These are phyloP conservation scores for Rubia balearica DNA, from an alignment of 305 asterid genomes.

Conservation along the genomic window DNA sequence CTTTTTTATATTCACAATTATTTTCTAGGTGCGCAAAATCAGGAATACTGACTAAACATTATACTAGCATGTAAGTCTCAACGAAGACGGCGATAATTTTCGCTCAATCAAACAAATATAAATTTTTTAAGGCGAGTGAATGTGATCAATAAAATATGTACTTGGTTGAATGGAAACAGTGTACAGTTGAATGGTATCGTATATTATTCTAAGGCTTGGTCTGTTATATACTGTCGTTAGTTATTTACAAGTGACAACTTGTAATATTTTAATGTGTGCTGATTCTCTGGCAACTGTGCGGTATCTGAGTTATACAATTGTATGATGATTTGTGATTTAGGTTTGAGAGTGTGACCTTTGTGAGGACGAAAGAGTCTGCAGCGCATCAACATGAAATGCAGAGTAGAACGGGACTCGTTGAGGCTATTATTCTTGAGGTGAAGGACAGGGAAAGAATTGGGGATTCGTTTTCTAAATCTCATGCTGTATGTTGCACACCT, in stretches of 20 bases:
- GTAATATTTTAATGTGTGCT: neutral
- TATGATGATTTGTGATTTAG: constrained; percentile 17
- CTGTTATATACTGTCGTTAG: neutral
- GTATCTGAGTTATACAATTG: neutral
- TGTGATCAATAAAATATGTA: no score
- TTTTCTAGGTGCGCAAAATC: no score
- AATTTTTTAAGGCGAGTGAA: no score
- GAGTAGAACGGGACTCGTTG: constrained; percentile 30
- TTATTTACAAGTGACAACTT: neutral
- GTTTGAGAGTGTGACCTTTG: constrained; percentile 29
- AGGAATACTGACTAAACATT: neutral
- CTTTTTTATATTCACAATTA: neutral
- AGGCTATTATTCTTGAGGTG: constrained; percentile 36
- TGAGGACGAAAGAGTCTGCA: constrained; percentile 28
- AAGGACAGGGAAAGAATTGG: constrained; percentile 35
- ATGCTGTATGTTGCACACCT: constrained; percentile 31
- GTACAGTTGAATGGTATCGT: neutral
- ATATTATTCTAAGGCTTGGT: neutral
- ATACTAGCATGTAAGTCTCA: neutral
- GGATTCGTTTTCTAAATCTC: constrained; percentile 20
- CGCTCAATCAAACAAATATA: no score
- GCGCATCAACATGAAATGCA: constrained; percentile 26
- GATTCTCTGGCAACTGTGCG: neutral
- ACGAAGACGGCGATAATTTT: no score
- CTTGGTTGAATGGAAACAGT: neutral